phyloP scores from a whole-genome alignment of 768 basidiomycete genomes.

The Serendipita sp. region DNA sequence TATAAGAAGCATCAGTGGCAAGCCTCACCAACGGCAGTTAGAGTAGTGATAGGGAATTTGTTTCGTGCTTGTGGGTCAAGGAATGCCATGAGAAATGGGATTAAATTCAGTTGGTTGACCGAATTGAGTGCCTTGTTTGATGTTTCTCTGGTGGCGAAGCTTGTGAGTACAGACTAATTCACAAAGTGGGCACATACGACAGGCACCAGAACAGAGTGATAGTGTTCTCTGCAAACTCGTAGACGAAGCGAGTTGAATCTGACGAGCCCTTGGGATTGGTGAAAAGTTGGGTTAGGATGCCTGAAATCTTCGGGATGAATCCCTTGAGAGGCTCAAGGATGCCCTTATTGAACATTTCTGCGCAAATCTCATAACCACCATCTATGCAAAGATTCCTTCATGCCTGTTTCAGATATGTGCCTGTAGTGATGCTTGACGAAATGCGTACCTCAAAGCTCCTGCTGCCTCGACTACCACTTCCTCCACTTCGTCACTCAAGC shows the following conservation, averaged over 20 bases:
- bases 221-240: slow-evolving; percentile 81
- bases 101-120: slow-evolving; percentile 62
- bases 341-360: slow-evolving; percentile 95
- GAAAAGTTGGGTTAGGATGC: slow-evolving; percentile 50
- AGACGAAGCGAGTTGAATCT: slow-evolving; percentile 60
- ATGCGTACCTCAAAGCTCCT: slow-evolving; percentile 64
- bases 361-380: slow-evolving; percentile 88
- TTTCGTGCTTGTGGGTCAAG: slow-evolving; percentile 40
- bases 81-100: slow-evolving; percentile 85
- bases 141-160: slow-evolving; percentile 43
- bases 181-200: slow-evolving; percentile 43
- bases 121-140: slow-evolving; percentile 83
- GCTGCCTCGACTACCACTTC: slow-evolving; percentile 82
- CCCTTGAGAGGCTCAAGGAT: slow-evolving; percentile 60
- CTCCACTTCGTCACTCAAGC: slow-evolving; percentile 79
- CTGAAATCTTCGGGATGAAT: slow-evolving; percentile 76
- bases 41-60: slow-evolving; percentile 51
- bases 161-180: neutral
- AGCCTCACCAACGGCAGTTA: slow-evolving; percentile 60
- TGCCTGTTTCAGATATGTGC: no score
- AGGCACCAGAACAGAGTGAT: slow-evolving; percentile 90
- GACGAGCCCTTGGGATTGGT: slow-evolving; percentile 43
- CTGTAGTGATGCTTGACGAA: neutral
- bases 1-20: neutral
- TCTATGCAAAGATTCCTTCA: slow-evolving; percentile 83